Base-by-base conservation (phyloP, 495 filamentous ascomycete species). In the Hyaloscypha bicolor region DNA sequence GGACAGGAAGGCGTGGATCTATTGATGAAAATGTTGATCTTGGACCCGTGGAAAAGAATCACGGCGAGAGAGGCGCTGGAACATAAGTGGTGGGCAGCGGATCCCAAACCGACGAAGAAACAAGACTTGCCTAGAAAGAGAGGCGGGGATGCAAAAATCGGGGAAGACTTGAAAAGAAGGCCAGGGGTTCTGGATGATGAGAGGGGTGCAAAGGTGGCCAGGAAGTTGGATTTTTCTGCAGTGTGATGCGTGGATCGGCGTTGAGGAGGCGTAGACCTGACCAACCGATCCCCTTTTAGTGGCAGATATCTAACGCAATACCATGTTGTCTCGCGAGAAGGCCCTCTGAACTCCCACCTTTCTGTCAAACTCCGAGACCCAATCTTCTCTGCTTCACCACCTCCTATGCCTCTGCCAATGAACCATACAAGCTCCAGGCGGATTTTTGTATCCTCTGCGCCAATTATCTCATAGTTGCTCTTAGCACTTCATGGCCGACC, bases 1-100 rank as follows among this genome's bases (percentile, higher is more conserved):
- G 94, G 94, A 5, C 77, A 85, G 32, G 87, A 91, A 64, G 96
- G 95, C 45, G 91, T 93, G 25, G 93, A 97, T 75, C 76, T 98
- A 69, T 77, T 99, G 68, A 90, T 93, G 83, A 86, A 86, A 59
- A 98, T 96, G 86, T 82, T 97, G 62, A 81, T 82, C 9, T 82
- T 98, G 57, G 93, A 99, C 77, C 96, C 96, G 32, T 84, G 88
- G 70, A 93, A 91, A 75, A 82, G 96, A 45, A 86, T 89, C 62
- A 93, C 89, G 2, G 91, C 93, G 1, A 78, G 85, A 45, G 83
- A 92, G 71, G 87, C 92, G 65, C 81, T 99, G 51, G 83, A 89
- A 75, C 93, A 97, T 77, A 79, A 81, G 62, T 99, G 93, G 91
- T 99, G 95, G 91, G 81, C 82, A 12, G 87, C 80, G 30, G 90